Conservation (phyloP, 805 yeast species). For the Ogataea minuta region DNA sequence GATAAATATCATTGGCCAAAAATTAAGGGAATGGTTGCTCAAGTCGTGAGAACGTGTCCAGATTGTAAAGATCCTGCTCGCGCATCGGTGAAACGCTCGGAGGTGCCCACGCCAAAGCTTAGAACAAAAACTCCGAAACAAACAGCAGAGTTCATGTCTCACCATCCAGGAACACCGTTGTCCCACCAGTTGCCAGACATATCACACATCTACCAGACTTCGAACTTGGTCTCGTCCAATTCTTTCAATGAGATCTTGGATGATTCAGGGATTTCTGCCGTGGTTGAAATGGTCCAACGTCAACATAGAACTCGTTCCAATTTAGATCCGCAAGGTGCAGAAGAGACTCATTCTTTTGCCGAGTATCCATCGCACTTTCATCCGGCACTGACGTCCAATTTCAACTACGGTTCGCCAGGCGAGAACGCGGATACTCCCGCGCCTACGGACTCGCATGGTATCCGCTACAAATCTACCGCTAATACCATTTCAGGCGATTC, state of each 20-base stretch:
- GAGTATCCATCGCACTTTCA: conserved; percentile 15
- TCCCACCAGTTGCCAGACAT: conserved; percentile 17
- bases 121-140: conserved; percentile 6
- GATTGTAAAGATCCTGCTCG: conserved; percentile 54
- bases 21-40: conserved; percentile 81
- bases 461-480: conserved; percentile 1
- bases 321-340: conserved; percentile 10
- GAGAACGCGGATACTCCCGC: conserved; percentile 57
- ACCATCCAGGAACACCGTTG: conserved; percentile 8
- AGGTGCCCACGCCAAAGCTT: conserved; percentile 14
- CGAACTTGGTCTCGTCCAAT: conserved; percentile 31
- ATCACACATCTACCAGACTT: conserved; percentile 13
- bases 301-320: conserved; percentile 20
- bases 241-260: conserved; percentile 39
- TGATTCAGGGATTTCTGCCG: conserved; percentile 47
- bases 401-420: conserved; percentile 8
- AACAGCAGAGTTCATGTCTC: conserved; percentile 1
- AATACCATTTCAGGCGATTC: conserved; percentile 10
- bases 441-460: conserved; percentile 43
- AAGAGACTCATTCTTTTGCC: conserved; percentile 8
- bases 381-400: conserved; percentile 7
- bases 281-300: conserved; percentile 55
- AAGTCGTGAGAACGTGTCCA: conserved; percentile 71
- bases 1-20: conserved; percentile 90
- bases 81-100: conserved; percentile 19